These are phyloP conservation scores for Odontarrhena argentea DNA, from an alignment of 345 rosid genomes.

Conservation along the genomic window DNA sequence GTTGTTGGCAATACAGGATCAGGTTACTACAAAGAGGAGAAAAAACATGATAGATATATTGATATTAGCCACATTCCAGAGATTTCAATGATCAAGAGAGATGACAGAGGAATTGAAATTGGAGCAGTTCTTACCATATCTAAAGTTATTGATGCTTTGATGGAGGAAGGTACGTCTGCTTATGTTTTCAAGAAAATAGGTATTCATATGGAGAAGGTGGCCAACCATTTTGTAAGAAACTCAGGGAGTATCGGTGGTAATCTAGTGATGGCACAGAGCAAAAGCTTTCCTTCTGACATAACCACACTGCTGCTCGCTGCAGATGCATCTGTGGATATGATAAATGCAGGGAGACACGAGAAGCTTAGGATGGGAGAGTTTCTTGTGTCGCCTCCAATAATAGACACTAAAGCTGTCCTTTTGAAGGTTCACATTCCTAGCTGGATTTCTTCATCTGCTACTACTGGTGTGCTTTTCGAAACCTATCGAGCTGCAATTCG, in stretches of 20 bases:
- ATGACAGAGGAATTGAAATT: slow-evolving; percentile 56
- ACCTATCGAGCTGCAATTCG: slow-evolving; percentile 81
- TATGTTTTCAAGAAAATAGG: slow-evolving; percentile 55
- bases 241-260: slow-evolving; percentile 81
- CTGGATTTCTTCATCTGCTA: slow-evolving; percentile 30
- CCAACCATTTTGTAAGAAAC: slow-evolving; percentile 58
- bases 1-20: slow-evolving; percentile 79
- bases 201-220: slow-evolving; percentile 74
- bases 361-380: slow-evolving; percentile 60
- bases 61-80: slow-evolving; percentile 65
- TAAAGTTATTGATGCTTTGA: slow-evolving; percentile 63
- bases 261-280: slow-evolving; percentile 78
- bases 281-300: slow-evolving; percentile 80
- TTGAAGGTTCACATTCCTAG: slow-evolving; percentile 52
- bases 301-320: slow-evolving; percentile 69
- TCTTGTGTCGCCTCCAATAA: slow-evolving; percentile 54
- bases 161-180: slow-evolving; percentile 35
- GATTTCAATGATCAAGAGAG: slow-evolving; percentile 55
- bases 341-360: slow-evolving; percentile 48
- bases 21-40: slow-evolving; percentile 74
- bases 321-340: slow-evolving; percentile 53
- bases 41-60: slow-evolving; percentile 52
- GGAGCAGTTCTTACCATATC: slow-evolving; percentile 85
- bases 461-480: slow-evolving; percentile 55
- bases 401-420: slow-evolving; percentile 55